Evolutionary conservation across 768 basidiomycete species (phyloP).

Genomic region (Lactifluus rugatus): DNA sequence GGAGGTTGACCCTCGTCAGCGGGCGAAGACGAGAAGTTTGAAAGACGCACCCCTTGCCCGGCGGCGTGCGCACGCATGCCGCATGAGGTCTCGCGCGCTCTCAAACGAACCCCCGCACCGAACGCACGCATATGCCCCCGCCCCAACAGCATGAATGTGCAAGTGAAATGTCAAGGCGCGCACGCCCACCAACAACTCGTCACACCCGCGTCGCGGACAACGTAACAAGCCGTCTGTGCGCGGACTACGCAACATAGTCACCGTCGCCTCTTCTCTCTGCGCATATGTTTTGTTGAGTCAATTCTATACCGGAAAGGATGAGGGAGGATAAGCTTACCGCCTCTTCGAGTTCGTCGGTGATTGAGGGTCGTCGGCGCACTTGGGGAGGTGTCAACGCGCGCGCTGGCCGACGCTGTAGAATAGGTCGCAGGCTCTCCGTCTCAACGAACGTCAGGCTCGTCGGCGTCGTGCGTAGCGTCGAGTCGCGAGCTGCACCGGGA

Average conservation of each 20-base stretch:
- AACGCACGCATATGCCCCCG: constrained; percentile 2
- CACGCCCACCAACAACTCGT: constrained; percentile 12
- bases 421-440: neutral
- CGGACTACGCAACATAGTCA: constrained; percentile 6
- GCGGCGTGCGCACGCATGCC: constrained; percentile 13
- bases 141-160: constrained; percentile 16
- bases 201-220: constrained; percentile 13
- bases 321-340: neutral
- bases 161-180: constrained; percentile 17
- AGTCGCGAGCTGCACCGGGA: neutral
- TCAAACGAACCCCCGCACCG: constrained; percentile 15
- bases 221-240: constrained; percentile 9
- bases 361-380: constrained; percentile 5
- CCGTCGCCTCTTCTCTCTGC: constrained; percentile 17
- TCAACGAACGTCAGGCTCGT: constrained; percentile 14
- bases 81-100: constrained; percentile 10
- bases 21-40: neutral
- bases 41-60: constrained; percentile 13
- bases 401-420: neutral
- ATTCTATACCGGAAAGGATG: too few relatives aligned
- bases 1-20: constrained; percentile 3
- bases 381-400: constrained; percentile 12
- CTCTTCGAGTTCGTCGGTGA: constrained; percentile 17
- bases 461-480: constrained; percentile 10
- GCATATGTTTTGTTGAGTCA: neutral